Evolutionary conservation across 2,329 filamentous ascomycete species (phyloP).

Genomic region (Stagonosporopsis chrysanthemi): DNA sequence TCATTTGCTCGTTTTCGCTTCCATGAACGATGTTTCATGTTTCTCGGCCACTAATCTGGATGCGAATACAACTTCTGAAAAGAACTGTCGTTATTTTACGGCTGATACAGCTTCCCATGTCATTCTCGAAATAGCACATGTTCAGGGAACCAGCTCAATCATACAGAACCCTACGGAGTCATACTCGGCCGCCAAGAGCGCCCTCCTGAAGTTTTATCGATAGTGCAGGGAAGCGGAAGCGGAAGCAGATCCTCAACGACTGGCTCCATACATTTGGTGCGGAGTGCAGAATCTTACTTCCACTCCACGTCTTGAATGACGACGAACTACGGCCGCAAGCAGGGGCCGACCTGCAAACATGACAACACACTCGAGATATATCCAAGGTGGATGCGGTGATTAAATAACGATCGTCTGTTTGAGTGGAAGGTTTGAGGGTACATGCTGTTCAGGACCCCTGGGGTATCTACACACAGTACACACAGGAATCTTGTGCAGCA

Average conservation of each 20-base stretch:
- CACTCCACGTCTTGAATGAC: slow-evolving; percentile 8
- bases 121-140: slow-evolving; percentile 44
- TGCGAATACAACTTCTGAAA: slow-evolving; percentile 15
- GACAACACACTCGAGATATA: slow-evolving; percentile 14
- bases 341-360: slow-evolving; percentile 15
- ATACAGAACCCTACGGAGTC: neutral
- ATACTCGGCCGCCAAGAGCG: slow-evolving; percentile 6
- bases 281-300: slow-evolving; percentile 6
- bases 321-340: slow-evolving; percentile 3
- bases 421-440: neutral
- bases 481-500: slow-evolving; percentile 1
- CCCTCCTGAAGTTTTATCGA: slow-evolving; percentile 3
- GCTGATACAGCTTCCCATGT: slow-evolving; percentile 6
- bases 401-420: slow-evolving; percentile 12
- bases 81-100: neutral
- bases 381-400: neutral
- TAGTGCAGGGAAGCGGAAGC: slow-evolving; percentile 12
- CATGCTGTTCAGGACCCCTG: neutral
- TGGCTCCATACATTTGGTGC: slow-evolving; percentile 2
- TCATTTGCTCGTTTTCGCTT: slow-evolving; percentile 14
- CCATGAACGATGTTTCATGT: slow-evolving; percentile 30
- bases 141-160: slow-evolving; percentile 11
- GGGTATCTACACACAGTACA: neutral
- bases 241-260: slow-evolving; percentile 15
- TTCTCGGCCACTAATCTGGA: slow-evolving; percentile 24